Evolutionary conservation across 768 basidiomycete genomes (phyloP).

Genomic region (Phylloporus rhodoxanthus): DNA sequence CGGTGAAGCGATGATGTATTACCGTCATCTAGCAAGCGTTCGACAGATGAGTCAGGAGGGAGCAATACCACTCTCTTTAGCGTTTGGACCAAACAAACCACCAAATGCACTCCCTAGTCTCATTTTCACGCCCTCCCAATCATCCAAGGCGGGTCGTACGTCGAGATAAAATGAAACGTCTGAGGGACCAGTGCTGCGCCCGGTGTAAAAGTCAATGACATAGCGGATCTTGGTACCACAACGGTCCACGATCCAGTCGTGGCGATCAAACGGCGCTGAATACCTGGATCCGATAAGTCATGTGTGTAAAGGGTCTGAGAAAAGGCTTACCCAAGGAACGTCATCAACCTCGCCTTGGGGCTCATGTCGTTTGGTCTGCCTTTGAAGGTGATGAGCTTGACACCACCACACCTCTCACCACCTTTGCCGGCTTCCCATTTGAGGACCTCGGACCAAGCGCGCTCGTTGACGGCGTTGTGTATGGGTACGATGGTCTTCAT

Average conservation of each 20-base stretch:
- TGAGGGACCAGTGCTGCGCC: conserved; percentile 44
- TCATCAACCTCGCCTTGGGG: conserved; percentile 76
- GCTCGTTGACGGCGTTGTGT: conserved; percentile 98
- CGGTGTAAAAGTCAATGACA: conserved; percentile 97
- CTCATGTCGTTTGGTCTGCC: conserved; percentile 78
- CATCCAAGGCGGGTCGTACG: conserved; percentile 89
- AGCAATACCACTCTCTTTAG: conserved; percentile 14
- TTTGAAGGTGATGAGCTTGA: conserved; percentile 84
- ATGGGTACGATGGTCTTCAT: conserved; percentile 97
- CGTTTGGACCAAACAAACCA: conserved; percentile 26
- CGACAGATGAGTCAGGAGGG: conserved; percentile 6
- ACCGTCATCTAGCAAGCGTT: conserved; percentile 1
- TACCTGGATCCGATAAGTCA: conserved; percentile 51
- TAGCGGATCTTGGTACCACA: conserved; percentile 88
- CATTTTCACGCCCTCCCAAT: conserved; percentile 90
- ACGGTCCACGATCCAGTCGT: conserved; percentile 95
- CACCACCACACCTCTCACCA: conserved; percentile 74
- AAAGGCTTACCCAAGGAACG: conserved; percentile 71
- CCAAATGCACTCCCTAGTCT: conserved; percentile 56
- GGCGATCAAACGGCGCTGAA: conserved; percentile 89
- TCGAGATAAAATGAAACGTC: conserved; percentile 89
- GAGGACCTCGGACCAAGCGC: conserved; percentile 77
- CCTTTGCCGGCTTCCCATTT: conserved; percentile 81
- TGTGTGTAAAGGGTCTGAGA: neutral
- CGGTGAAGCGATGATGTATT: conserved; percentile 40